phyloP scores from a whole-genome alignment of 305 asterid genomes.

The Caryopteris hybrid region DNA sequence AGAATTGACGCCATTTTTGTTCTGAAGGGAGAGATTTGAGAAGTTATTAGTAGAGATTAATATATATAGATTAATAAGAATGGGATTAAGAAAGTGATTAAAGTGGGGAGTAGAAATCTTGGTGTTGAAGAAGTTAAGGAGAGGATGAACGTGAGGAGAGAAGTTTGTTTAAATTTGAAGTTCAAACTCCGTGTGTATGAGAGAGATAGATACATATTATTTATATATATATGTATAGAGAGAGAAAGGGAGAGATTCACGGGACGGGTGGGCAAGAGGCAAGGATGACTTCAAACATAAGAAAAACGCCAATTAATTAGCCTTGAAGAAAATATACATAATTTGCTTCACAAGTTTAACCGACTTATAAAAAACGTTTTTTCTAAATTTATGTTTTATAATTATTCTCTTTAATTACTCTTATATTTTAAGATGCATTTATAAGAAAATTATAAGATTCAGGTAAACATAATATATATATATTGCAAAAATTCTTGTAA shows the following conservation, averaged over 20 bases:
- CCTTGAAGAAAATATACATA: not conserved
- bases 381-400: not conserved
- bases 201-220: constrained; percentile 1
- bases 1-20: constrained; percentile 24
- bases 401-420: not conserved
- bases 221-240: too few relatives aligned
- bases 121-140: not conserved
- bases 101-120: not conserved
- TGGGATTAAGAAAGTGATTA: not conserved
- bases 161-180: not conserved
- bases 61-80: too few relatives aligned
- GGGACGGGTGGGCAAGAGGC: not conserved
- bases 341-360: not conserved
- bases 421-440: not conserved
- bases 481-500: too few relatives aligned
- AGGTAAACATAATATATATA: too few relatives aligned
- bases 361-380: not conserved
- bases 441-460: too few relatives aligned
- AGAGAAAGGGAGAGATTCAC: constrained; percentile 1
- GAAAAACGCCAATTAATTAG: not conserved
- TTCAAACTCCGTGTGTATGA: not conserved
- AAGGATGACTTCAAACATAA: constrained; percentile 3
- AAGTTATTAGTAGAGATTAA: not conserved
- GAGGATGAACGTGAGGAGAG: not conserved
- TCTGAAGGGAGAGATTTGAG: not conserved